phyloP scores from a whole-genome alignment of 495 filamentous ascomycete species.

The Daldinia bambusicola region DNA sequence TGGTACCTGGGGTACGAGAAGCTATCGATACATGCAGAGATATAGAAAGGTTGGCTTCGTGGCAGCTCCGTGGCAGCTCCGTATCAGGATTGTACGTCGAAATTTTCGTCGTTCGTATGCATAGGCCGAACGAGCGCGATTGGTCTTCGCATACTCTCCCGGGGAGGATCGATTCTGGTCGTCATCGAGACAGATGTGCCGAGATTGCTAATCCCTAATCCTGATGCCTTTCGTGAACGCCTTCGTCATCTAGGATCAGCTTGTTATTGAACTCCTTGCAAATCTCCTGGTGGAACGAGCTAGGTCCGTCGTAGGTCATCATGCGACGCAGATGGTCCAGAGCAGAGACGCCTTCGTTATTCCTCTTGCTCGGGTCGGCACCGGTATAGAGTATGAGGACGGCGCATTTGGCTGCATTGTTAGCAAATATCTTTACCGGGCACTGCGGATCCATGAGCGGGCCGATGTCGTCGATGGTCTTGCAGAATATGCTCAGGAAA shows the following conservation, averaged over 20 bases:
- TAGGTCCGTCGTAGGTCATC: conserved; percentile 27
- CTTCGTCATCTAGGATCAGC: not conserved
- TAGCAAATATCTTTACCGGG: conserved; percentile 10
- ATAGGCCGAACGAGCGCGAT: not conserved
- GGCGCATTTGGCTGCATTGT: conserved; percentile 10
- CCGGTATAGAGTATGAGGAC: conserved; percentile 3
- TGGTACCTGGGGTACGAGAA: not conserved
- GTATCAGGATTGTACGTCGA: not conserved
- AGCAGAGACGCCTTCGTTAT: conserved; percentile 21
- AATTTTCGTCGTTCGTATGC: not conserved
- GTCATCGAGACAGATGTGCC: too few relatives aligned
- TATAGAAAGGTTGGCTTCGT: not conserved
- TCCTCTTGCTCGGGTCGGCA: conserved; percentile 7
- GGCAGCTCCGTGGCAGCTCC: not conserved
- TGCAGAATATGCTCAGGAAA: conserved; percentile 31
- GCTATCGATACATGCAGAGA: not conserved
- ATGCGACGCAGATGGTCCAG: conserved; percentile 24
- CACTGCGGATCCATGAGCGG: conserved; percentile 7
- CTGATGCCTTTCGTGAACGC: not conserved
- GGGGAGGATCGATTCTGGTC: not conserved
- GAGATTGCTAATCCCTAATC: too few relatives aligned
- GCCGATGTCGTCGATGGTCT: conserved; percentile 14
- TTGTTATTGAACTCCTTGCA: conserved; percentile 6
- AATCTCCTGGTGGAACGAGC: conserved; percentile 24
- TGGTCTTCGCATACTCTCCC: not conserved